Base-by-base conservation (phyloP, 495 filamentous ascomycete genomes). In the Aspergillus indologenus region DNA sequence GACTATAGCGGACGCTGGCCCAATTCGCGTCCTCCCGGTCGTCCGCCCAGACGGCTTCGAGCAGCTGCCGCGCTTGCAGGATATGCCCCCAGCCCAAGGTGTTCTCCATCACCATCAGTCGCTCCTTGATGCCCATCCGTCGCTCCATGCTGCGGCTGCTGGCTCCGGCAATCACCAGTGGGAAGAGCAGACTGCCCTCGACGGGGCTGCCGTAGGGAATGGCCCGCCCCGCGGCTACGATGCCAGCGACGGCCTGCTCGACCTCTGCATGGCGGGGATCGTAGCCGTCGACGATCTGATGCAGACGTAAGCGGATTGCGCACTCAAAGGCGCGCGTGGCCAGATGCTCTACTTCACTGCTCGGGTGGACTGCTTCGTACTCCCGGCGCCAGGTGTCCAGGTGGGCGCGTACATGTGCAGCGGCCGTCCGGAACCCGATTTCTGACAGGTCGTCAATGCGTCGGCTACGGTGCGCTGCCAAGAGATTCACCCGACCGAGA, bases 61-160 rank as follows among this genome's bases (percentile, higher is more conserved):
- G 19, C 0, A 71, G 40, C 47, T 65, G 65, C 44, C 66, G 50
- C 0, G 66, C 64, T 29, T 65, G 57, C 22, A 63, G 60, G 12
- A 71, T 71, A 60, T 71, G 68, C 20, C 58, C 56, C 45, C 68
- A 71, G 1, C 68, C 68, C 15, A 71, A 31, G 0, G 68, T 71
- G 46, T 65, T 66, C 22, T 71, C 68, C 63, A 71, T 68, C 0
- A 71, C 68, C 68, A 71, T 71, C 6, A 71, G 31, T 12, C 66
- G 58, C 46, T 71, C 66, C 29, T 71, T 71, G 4, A 68, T 63
- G 15, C 65, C 48, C 68, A 71, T 71, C 0, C 63, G 61, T 19
- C 68, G 47, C 26, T 71, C 68, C 48, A 67, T 59, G 5, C 45
- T 50, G 0, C 57, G 45, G 53, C 66, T 71, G 17, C 63, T 65